Base-by-base conservation (phyloP, 177 flowering plant genomes). In the Vitis hybrid region DNA sequence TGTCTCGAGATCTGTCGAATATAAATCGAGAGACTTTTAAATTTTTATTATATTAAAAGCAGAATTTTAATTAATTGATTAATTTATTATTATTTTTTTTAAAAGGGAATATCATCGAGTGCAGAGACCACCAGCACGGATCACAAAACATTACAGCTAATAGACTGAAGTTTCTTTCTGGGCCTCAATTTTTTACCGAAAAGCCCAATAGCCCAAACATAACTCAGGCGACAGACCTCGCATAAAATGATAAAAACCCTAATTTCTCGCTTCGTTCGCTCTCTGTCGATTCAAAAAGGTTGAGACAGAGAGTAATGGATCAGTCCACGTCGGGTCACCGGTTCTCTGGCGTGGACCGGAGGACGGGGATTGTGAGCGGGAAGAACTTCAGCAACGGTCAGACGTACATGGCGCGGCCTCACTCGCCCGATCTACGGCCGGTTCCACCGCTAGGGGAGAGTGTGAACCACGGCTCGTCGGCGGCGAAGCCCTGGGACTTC, bases 341-440 rank as follows among this genome's bases (percentile, higher is more conserved):
- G 11, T 1, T 50, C 14, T 21, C 52, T 55, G 60, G 32, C 1
- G 58, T 62, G 2, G 66, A 70, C 2, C 63, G 75, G 74, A 60
- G 75, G 71, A n/a, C 56, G 55, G 75, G 71, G 75, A 64, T 76
- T 19, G 77, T 79, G 62, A 76, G 79, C 69, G 79, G 79, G 50
- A 78, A 78, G 70, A 12, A 65, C 4, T 59, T 21, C 17, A 15
- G 70, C 19, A 51, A 19, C 6, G 62, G 19, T 59, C 71, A 65
- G 64, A 32, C 61, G 50, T 69, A 64, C 70, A 9, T n/a, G 51
- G 17, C 30, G 19, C 56, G 56, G 34, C 18, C 61, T 13, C 68
- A 30, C 5, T 58, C 75, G 65, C 70, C 73, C 3, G 69, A 67
- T 18, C 50, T 21, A 30, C 50, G 51, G 15, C 58, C 66, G 52